Evolutionary conservation across 768 basidiomycete genomes (phyloP), one percentile per base, ranked within the genome.

Genomic region (Ramaria sp.): DNA sequence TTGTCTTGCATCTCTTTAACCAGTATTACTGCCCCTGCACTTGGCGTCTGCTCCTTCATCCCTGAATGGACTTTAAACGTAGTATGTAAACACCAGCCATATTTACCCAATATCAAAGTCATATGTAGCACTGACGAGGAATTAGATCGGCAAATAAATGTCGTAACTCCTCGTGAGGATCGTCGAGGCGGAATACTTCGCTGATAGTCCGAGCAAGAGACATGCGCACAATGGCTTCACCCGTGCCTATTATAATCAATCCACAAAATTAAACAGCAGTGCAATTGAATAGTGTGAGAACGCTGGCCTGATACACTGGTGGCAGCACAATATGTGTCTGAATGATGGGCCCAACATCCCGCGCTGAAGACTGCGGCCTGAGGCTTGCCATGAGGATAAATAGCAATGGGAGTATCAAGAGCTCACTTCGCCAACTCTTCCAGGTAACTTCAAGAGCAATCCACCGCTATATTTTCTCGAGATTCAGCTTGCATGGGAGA

Each of bases 291-390:
- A 27, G 20, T 43, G 11, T 31, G 13, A 39, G 46, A 58, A 45
- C 33, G 27, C 24, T 11, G 63, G 78, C 82, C 85, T 56, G 86
- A 87, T 27, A 89, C 74, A 58, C 88, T 89, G 60, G 84, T 88
- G 20, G 85, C 82, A 59, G 83, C 71, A 22, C 76, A 73, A 13
- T 63, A 61, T 54, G 56, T 48, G 53, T 51, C 24, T 12, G 24
- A 24, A 54, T 48, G 20, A 56, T 78, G 72, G 0, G 84, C 84
- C 86, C 86, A 90, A 58, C 88, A 89, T 38, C 88, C 87, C 11
- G 87, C 80, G 17, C 87, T 87, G 60, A 77, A 87, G 5, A 80
- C 63, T 1, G 84, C 83, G 3, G 87, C 88, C 86, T 86, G 59
- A 31, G 49, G 13, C 5, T 27, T 27, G 27, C 27, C 27, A 27